Evolutionary conservation across 306 rosid species (phyloP).

Genomic region (Quercus mongolica): DNA sequence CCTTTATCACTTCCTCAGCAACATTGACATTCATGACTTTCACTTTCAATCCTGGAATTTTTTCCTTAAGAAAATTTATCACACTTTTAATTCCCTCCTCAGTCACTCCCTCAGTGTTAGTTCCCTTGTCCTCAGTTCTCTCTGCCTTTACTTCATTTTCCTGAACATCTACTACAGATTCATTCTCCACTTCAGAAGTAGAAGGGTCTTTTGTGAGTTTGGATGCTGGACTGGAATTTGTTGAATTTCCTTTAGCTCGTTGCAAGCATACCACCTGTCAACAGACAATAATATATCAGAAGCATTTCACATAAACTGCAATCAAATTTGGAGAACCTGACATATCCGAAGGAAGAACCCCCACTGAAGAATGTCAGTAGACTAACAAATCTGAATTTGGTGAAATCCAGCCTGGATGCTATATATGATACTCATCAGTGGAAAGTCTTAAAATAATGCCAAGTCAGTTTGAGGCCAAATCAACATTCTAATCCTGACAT

Average conservation of each 20-base stretch:
- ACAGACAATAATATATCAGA: slow-evolving; percentile 24
- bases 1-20: slow-evolving; percentile 59
- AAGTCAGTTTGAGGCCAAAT: not conserved
- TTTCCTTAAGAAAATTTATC: slow-evolving; percentile 84
- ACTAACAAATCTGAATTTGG: not conserved
- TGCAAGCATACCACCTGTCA: slow-evolving; percentile 85
- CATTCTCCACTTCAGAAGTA: slow-evolving; percentile 56
- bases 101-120: slow-evolving; percentile 62
- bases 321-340: slow-evolving; percentile 8
- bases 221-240: slow-evolving; percentile 29
- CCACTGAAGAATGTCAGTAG: slow-evolving; percentile 14
- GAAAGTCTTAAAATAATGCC: not conserved
- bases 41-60: slow-evolving; percentile 91
- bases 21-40: slow-evolving; percentile 76
- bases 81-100: slow-evolving; percentile 96
- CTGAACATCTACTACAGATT: slow-evolving; percentile 50
- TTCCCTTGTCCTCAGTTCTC: slow-evolving; percentile 63
- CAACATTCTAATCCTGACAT: not conserved
- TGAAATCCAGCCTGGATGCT: not conserved
- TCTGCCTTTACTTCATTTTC: slow-evolving; percentile 59
- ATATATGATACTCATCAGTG: not conserved
- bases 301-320: slow-evolving; percentile 4
- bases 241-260: slow-evolving; percentile 65
- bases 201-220: slow-evolving; percentile 50
- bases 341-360: slow-evolving; percentile 1